phyloP scores from a whole-genome alignment of 345 rosid species.

The Pistacia integerrima region DNA sequence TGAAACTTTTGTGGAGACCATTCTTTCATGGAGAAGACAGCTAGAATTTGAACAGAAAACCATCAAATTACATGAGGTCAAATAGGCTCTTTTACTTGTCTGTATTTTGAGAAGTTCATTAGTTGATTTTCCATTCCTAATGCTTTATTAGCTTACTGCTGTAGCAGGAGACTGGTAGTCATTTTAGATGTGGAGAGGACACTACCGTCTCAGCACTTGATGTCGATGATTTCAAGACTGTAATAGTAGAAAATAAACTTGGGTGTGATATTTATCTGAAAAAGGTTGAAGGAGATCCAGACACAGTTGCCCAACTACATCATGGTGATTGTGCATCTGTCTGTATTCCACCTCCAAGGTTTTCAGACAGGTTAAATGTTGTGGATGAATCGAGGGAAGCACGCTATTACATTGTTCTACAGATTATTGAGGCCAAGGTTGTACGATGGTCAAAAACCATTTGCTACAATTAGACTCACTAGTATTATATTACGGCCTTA shows the following conservation, averaged over 20 bases:
- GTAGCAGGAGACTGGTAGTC: constrained; percentile 58
- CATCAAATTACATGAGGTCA: constrained; percentile 71
- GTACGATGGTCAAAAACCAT: constrained; percentile 13
- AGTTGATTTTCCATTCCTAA: constrained; percentile 5
- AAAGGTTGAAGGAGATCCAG: constrained; percentile 66
- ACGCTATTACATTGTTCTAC: constrained; percentile 67
- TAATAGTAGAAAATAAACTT: constrained; percentile 82
- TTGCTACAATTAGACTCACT: background rate
- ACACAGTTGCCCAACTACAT: constrained; percentile 54
- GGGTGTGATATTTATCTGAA: constrained; percentile 84
- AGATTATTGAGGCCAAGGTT: constrained; percentile 95
- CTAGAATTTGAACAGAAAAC: constrained; percentile 88
- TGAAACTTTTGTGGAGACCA: constrained; percentile 67
- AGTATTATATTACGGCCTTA: background rate
- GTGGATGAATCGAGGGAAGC: constrained; percentile 81
- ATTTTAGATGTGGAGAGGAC: constrained; percentile 55
- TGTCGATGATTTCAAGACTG: constrained; percentile 91
- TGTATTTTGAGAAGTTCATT: constrained; percentile 11
- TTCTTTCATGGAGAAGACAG: constrained; percentile 92
- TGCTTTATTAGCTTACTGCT: constrained; percentile 23
- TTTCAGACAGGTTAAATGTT: constrained; percentile 79
- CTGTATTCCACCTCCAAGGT: constrained; percentile 97
- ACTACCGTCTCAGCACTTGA: constrained; percentile 82
- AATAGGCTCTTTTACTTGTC: constrained; percentile 10
- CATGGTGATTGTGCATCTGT: constrained; percentile 58